Base-by-base conservation (phyloP, 164 flowering plant genomes). In the Paratinospora sagittata region DNA sequence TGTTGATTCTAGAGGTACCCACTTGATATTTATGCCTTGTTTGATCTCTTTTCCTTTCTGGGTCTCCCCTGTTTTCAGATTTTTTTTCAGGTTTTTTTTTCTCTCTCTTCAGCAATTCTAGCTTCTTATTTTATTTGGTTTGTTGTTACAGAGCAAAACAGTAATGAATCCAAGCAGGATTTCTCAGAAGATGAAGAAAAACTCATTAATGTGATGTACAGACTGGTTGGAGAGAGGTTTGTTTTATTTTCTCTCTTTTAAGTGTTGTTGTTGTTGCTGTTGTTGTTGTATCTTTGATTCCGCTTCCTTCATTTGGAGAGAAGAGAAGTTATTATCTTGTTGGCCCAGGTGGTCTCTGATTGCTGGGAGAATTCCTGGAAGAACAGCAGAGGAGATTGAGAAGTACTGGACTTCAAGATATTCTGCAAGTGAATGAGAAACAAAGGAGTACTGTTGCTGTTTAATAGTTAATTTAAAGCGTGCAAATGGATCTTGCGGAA, bases 321-420 rank as follows among this genome's bases (percentile, higher is more conserved):
- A 61, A 61, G 34, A 8, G 3, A 21, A 57, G 26, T n/a, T 62
- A 10, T 62, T 12, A 11, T 62, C 36, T 62, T 62, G 3, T 14
- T 26, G 17, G 14, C 11, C 14, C 30, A 66, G 69, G 55, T 43
- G 69, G 69, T 41, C 55, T 66, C 43, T 66, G 33, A 66, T 66
- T 66, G 69, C 69, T 21, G 69, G 69, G 55, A 66, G 69, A 39
- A 66, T 41, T 8, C 69, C 55, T 21, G 57, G 69, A 66, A 41
- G 55, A 43, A 66, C 69, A 17, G 69, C 55, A 23, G n/a, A n/a
- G n/a, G n/a, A n/a, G n/a, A n/a, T n/a, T n/a, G n/a, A n/a, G n/a
- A n/a, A n/a, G n/a, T n/a, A 41, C 33, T 66, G 69, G 69, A 41
- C 69, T 39, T 66, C 55, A 66, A 66, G 55, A 66, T 23, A 23